Conservation (phyloP, 225 moss, liverwort and hornwort genomes). For the Sphagnum tenellum region DNA sequence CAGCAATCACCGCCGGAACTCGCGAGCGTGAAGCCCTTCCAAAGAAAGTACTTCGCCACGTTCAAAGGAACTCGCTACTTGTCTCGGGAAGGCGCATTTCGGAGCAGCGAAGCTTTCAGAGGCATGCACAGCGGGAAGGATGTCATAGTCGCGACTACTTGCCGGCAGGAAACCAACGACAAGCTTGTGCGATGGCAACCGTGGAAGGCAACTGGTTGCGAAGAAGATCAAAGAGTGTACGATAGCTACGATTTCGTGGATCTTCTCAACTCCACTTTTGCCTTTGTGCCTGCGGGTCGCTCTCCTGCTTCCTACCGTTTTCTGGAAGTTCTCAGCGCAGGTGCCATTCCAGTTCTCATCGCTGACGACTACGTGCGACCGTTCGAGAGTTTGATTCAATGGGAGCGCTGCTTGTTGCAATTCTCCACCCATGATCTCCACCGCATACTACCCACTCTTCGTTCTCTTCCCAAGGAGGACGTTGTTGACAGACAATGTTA, state of each 20-base stretch:
- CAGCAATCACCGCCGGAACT: slow-evolving; percentile 14
- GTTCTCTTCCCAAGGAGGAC: slow-evolving; percentile 21
- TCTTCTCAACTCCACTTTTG: slow-evolving; percentile 64
- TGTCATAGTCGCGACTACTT: slow-evolving; percentile 48
- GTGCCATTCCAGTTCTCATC: slow-evolving; percentile 52
- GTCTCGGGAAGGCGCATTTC: slow-evolving; percentile 57
- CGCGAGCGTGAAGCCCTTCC: slow-evolving; percentile 28
- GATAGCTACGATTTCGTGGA: slow-evolving; percentile 31
- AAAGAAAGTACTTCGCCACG: slow-evolving; percentile 59
- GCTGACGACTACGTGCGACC: slow-evolving; percentile 62
- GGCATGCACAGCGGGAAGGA: slow-evolving; percentile 61
- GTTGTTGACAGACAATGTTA: slow-evolving; percentile 42
- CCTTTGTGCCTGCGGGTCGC: slow-evolving; percentile 46
- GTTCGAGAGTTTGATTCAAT: slow-evolving; percentile 49
- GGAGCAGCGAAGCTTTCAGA: slow-evolving; percentile 38
- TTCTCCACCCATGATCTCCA: slow-evolving; percentile 46
- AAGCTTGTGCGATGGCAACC: slow-evolving; percentile 20
- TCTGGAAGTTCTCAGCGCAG: slow-evolving; percentile 49
- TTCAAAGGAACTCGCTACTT: slow-evolving; percentile 69
- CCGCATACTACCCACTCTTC: slow-evolving; percentile 38
- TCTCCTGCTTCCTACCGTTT: slow-evolving; percentile 51
- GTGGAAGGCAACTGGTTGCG: slow-evolving; percentile 27
- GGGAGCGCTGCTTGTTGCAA: slow-evolving; percentile 53
- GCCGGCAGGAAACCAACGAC: slow-evolving; percentile 40
- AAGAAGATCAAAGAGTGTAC: slow-evolving; percentile 23